Percentiles rank a stretch among this genome's conserved stretches.
phyloP scores from a whole-genome alignment of 345 rosid genomes.

The Isatis tinctoria region DNA sequence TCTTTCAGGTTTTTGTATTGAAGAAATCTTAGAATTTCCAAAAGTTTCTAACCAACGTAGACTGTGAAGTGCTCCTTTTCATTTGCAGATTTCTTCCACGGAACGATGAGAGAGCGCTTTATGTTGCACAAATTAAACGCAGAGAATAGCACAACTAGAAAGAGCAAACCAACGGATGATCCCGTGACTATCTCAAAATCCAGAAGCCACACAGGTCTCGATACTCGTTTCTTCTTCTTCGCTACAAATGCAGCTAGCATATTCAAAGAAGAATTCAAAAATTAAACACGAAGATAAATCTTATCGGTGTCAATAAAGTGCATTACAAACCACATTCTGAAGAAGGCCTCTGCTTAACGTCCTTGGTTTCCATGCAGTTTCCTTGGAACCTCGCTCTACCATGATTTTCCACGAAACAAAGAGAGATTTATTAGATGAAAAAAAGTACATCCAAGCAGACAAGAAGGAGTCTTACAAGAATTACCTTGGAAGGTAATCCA shows the following conservation, averaged over 20 bases:
- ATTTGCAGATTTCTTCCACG: constrained; percentile 86
- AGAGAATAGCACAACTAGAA: constrained; percentile 52
- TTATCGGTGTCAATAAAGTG: not conserved
- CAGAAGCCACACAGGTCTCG: constrained; percentile 75
- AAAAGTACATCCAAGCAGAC: too few relatives aligned
- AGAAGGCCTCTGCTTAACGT: constrained; percentile 65
- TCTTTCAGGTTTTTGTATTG: not conserved
- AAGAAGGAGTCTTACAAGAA: not conserved
- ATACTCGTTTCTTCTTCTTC: constrained; percentile 39
- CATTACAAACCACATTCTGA: constrained; percentile 61
- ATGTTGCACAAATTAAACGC: constrained; percentile 57
- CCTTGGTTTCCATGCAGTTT: constrained; percentile 66
- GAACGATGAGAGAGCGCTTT: constrained; percentile 71
- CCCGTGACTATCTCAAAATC: constrained; percentile 81
- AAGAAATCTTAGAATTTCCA: not conserved
- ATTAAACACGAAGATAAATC: not conserved
- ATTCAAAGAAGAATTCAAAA: not conserved
- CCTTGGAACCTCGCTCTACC: constrained; percentile 84
- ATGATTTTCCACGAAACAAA: not conserved
- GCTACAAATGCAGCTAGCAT: constrained; percentile 34
- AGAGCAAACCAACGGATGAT: constrained; percentile 60
- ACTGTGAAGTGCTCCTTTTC: constrained; percentile 64
- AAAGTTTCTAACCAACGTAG: constrained; percentile 57
- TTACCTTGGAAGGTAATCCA: constrained; percentile 73
- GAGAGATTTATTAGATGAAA: not conserved